Conservation (phyloP, 2,329 filamentous ascomycete genomes). For the Mycosphaerella arachidis region DNA sequence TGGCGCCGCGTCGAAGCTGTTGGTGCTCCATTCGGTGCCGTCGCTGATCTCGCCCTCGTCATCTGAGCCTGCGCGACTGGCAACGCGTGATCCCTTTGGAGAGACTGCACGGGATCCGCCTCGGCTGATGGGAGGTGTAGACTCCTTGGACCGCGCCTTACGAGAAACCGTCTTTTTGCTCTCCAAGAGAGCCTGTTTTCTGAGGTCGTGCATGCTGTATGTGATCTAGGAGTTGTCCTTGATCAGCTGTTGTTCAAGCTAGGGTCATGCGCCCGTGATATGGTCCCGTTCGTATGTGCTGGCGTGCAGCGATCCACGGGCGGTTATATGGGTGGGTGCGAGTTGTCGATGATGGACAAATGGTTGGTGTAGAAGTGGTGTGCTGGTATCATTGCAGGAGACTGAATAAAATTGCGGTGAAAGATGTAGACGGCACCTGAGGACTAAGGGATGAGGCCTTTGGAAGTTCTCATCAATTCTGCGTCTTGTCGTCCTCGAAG, state of each 20-base stretch:
- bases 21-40: slow-evolving; percentile 56
- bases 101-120: slow-evolving; percentile 55
- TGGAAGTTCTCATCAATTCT: background rate
- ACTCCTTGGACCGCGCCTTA: slow-evolving; percentile 58
- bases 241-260: too few relatives aligned
- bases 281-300: slow-evolving; percentile 1
- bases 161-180: slow-evolving; percentile 68
- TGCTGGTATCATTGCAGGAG: slow-evolving; percentile 8
- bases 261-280: background rate
- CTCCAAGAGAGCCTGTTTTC: slow-evolving; percentile 67
- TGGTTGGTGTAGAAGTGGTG: slow-evolving; percentile 1
- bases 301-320: slow-evolving; percentile 5
- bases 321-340: slow-evolving; percentile 20
- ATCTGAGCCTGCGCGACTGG: slow-evolving; percentile 60
- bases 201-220: slow-evolving; percentile 32
- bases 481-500: background rate
- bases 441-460: background rate
- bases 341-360: slow-evolving; percentile 8
- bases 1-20: slow-evolving; percentile 61
- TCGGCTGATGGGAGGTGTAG: slow-evolving; percentile 56
- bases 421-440: background rate
- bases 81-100: slow-evolving; percentile 55
- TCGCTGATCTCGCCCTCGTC: slow-evolving; percentile 58
- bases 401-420: background rate
- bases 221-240: too few relatives aligned